These are phyloP conservation scores for Bipolaris bicolor DNA, from an alignment of 2,329 filamentous ascomycete species.

Conservation along the genomic window DNA sequence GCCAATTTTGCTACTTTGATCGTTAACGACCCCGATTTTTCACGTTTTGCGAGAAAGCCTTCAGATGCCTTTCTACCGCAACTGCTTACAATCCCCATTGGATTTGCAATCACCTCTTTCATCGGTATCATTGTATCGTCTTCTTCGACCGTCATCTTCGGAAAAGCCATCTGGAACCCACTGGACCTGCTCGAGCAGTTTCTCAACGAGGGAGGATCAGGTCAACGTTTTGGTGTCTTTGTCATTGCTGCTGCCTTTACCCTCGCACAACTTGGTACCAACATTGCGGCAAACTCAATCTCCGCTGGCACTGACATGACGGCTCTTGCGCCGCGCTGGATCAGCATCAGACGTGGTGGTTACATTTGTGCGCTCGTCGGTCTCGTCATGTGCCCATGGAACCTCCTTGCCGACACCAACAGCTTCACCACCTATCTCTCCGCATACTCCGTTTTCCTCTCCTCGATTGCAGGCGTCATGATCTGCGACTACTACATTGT, in stretches of 20 bases:
- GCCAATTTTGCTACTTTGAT: slow-evolving; percentile 92
- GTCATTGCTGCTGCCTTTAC: slow-evolving; percentile 61
- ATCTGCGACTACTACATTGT: slow-evolving; percentile 87
- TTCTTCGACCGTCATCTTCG: slow-evolving; percentile 52
- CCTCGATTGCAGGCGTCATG: slow-evolving; percentile 91
- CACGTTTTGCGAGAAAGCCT: slow-evolving; percentile 80
- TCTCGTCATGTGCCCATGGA: slow-evolving; percentile 86
- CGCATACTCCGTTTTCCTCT: slow-evolving; percentile 92
- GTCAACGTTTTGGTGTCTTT: slow-evolving; percentile 57
- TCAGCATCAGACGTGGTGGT: slow-evolving; percentile 85
- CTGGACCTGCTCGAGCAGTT: slow-evolving; percentile 51
- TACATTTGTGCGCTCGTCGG: slow-evolving; percentile 83
- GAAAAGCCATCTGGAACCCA: slow-evolving; percentile 52
- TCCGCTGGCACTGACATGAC: slow-evolving; percentile 85
- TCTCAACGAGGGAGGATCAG: slow-evolving; percentile 49
- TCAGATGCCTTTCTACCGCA: slow-evolving; percentile 81
- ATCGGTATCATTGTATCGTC: slow-evolving; percentile 65
- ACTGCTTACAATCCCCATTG: slow-evolving; percentile 61
- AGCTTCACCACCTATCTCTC: slow-evolving; percentile 91
- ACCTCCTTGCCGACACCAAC: slow-evolving; percentile 75
- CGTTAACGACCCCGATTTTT: slow-evolving; percentile 79
- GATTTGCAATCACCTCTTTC: slow-evolving; percentile 73
- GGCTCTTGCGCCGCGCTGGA: slow-evolving; percentile 76
- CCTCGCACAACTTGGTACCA: slow-evolving; percentile 82
- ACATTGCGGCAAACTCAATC: slow-evolving; percentile 85